Base-by-base conservation (phyloP, 495 filamentous ascomycete genomes). In the Neurospora sp. region DNA sequence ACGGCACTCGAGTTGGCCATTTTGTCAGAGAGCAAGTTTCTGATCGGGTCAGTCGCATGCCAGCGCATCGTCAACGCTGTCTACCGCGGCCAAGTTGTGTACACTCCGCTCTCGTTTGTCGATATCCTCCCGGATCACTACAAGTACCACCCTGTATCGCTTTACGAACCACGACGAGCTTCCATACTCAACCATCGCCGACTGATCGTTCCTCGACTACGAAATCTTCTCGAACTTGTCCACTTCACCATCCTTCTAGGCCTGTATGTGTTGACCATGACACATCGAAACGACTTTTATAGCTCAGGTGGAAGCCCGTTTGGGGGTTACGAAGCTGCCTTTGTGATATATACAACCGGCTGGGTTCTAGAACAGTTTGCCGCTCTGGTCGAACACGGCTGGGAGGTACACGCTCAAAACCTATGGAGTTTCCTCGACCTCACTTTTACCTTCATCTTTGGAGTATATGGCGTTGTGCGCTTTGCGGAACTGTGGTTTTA, bases 391-490 rank as follows among this genome's bases (percentile, higher is more conserved):
- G 89, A 90, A 76, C 89, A 90, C 70, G 89, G 89, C 12, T 90
- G 89, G 89, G 83, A 86, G 71, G 89, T 90, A 7, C 89, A 90
- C 76, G 89, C 88, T 0, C 87, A 91, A 77, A 90, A 90, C 76
- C 82, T 90, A 20, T 91, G 89, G 89, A 86, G 87, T 0, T 91
- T 91, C 74, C 82, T 91, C n/a, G 89, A 91, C 74, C 79, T 88
- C 39, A 86, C 85, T 18, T 91, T 91, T 76, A 82, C 86, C 37
- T 70, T 80, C 41, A 87, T 90, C 44, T 90, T 87, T 75, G 72
- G 77, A 3, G 75, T 81, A 65, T 91, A 91, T 75, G 78, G 88
- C n/a, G 44, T 82, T 41, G 79, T 89, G 6, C 87, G 89, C 14
- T 77, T 87, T 5, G 80, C 87, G 70, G 87, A 84, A 47, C 77